A percentile compares a stretch with the other conserved stretches of the same genome.
These are phyloP conservation scores for Daldinia decipiens DNA, from an alignment of 495 filamentous ascomycete genomes.

Conservation along the genomic window DNA sequence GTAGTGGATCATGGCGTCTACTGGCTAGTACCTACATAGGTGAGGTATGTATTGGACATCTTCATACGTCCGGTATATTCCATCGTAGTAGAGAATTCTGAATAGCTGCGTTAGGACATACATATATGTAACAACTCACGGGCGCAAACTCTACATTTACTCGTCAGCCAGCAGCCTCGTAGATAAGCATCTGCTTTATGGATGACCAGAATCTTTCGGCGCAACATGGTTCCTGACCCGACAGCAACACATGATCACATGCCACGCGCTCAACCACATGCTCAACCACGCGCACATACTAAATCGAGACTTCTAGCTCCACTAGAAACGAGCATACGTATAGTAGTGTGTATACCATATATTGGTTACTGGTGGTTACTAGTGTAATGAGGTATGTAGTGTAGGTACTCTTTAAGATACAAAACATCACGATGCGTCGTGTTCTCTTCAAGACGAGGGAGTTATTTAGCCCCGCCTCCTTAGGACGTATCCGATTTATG, in stretches of 20 bases:
- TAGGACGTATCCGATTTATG: constrained; percentile 7
- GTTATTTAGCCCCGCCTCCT: constrained; percentile 27
- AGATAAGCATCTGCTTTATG: neutral
- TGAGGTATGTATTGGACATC: no score
- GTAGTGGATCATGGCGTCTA: constrained; percentile 4
- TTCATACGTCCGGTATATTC: no score
- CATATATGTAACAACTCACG: neutral
- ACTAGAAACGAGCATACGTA: neutral
- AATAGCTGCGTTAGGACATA: neutral
- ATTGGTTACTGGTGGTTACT: no score
- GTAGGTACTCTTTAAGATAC: constrained; percentile 7
- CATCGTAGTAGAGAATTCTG: no score
- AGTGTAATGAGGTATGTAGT: no score
- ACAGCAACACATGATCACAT: constrained; percentile 27
- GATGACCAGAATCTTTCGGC: constrained; percentile 22
- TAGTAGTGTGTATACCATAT: no score
- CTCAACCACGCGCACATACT: neutral
- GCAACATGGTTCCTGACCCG: constrained; percentile 25
- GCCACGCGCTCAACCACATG: neutral
- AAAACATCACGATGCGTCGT: constrained; percentile 23
- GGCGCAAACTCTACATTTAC: no score
- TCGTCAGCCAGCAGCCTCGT: no score
- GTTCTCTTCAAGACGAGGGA: constrained; percentile 14
- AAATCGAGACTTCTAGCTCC: constrained; percentile 18
- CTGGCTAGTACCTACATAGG: neutral